phyloP scores from a whole-genome alignment of 2,329 filamentous ascomycete species.

The Aspergillus costaricaensis region DNA sequence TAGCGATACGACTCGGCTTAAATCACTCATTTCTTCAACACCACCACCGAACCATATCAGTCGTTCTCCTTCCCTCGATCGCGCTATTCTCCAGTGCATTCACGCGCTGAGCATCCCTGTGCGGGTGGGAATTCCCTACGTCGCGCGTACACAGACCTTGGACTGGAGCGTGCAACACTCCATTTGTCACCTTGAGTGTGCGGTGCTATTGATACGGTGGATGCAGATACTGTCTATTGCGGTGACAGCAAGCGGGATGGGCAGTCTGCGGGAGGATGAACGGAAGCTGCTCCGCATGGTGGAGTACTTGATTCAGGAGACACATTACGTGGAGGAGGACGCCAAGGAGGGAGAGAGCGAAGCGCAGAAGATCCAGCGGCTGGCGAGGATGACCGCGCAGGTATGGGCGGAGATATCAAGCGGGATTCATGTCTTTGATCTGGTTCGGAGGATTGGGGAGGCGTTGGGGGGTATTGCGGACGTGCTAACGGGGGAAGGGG shows the following conservation, averaged over 20 bases:
- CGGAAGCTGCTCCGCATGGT: not conserved
- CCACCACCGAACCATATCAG: not conserved
- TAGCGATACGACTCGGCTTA: not conserved
- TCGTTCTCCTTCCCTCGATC: not conserved
- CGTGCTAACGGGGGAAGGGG: not conserved
- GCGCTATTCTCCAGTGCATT: conserved; percentile 12
- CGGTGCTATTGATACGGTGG: conserved; percentile 43
- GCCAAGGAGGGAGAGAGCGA: conserved; percentile 5
- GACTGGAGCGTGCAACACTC: conserved; percentile 25
- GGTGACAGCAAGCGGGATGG: not conserved
- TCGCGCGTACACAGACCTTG: conserved; percentile 20
- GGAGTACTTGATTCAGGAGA: not conserved
- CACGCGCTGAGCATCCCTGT: conserved; percentile 18
- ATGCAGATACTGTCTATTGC: conserved; percentile 5
- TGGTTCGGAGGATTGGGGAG: conserved; percentile 18
- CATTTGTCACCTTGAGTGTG: conserved; percentile 25
- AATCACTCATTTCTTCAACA: not conserved
- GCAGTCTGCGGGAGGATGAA: not conserved
- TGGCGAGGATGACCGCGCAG: conserved; percentile 18
- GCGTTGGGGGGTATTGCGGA: conserved; percentile 10
- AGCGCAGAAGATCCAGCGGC: not conserved
- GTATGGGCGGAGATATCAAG: conserved; percentile 36
- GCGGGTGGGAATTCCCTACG: conserved; percentile 20
- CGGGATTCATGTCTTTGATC: conserved; percentile 46
- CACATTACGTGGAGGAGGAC: not conserved